Base-by-base conservation (phyloP, 2,329 filamentous ascomycete genomes). In the Sclerotinia borealis region DNA sequence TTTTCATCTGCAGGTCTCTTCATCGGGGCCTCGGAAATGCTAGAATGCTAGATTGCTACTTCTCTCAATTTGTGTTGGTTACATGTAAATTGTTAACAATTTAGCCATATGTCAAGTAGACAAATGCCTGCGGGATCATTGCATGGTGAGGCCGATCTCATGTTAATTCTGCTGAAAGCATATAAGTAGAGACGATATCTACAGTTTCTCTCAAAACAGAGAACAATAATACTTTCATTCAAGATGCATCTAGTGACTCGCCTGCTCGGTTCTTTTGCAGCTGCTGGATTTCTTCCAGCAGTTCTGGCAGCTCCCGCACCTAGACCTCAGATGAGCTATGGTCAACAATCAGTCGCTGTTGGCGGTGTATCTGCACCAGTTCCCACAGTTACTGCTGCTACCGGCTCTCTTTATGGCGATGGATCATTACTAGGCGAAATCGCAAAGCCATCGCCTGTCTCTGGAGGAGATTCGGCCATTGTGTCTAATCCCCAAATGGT, bases 401-500 rank as follows among this genome's bases (percentile, higher is more conserved):
- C 73, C 6, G 79, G 79, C 25, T 75, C 76, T 39, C 72, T 80
- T 0, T 77, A 78, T 62, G 79, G 79, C 17, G 73, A 74, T 36
- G 70, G 72, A 4, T 70, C 69, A 43, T 72, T 81, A 4, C 72
- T 79, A 45, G 79, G 79, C 36, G 78, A 77, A 50, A 74, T 75
- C 39, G 76, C 77, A 19, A 63, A 73, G 1, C 72, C 74, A 6
- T 74, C 75, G 3, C 76, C 78, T 7, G 70, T 77, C 41, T 73
- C 75, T 2, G 74, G 75, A 11, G 74, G 74, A 2, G 74, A 77
- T 37, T 77, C 74, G 2, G 79, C 79, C 36, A 65, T 75, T 1
- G 77, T 81, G 5, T 62, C 66, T 2, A 67, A 75, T 7, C 76
- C 75, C 49, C 72, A 80, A 55, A 75, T 80, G 11, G 80, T 83